These are phyloP conservation scores for Epichloe baconii DNA, from an alignment of 2,329 filamentous ascomycete genomes.

Conservation along the genomic window DNA sequence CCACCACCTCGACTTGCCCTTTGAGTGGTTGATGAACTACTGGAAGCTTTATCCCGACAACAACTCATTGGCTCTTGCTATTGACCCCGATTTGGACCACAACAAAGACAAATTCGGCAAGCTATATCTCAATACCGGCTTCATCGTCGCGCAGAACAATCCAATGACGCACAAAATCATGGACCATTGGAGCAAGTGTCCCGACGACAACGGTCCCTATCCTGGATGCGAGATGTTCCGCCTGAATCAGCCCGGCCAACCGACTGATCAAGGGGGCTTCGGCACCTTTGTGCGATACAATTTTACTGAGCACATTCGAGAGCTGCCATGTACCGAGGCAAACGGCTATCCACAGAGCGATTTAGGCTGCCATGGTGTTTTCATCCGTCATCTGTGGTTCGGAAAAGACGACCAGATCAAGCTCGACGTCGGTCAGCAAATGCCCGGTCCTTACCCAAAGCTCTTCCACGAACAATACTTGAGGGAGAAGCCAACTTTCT, in stretches of 20 bases:
- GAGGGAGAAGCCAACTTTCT: conserved; percentile 21
- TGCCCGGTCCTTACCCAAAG: conserved; percentile 23
- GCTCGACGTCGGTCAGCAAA: conserved; percentile 23
- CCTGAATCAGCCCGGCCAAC: conserved; percentile 21
- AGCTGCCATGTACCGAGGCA: conserved; percentile 28
- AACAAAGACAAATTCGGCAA: conserved; percentile 28
- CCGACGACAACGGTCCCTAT: conserved; percentile 24
- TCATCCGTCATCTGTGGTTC: conserved; percentile 31
- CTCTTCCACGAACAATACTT: conserved; percentile 24
- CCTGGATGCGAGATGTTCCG: conserved; percentile 27
- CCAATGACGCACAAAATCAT: conserved; percentile 33
- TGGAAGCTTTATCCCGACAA: conserved; percentile 26
- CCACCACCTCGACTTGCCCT: conserved; percentile 27
- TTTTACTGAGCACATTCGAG: conserved; percentile 26
- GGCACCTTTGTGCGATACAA: conserved; percentile 30
- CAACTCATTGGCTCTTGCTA: conserved; percentile 29
- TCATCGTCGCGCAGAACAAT: conserved; percentile 40
- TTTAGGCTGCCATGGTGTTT: conserved; percentile 25
- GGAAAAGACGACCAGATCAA: conserved; percentile 27
- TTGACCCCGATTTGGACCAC: conserved; percentile 23
- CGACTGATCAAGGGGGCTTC: conserved; percentile 31
- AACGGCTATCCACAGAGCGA: conserved; percentile 29
- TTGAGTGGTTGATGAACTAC: conserved; percentile 36
- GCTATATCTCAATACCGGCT: conserved; percentile 37
- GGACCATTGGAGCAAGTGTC: conserved; percentile 32